A percentile compares a stretch with the other conserved stretches of the same genome.
phyloP scores from a whole-genome alignment of 1,284 basidiomycete genomes.

The Irpex sp. region DNA sequence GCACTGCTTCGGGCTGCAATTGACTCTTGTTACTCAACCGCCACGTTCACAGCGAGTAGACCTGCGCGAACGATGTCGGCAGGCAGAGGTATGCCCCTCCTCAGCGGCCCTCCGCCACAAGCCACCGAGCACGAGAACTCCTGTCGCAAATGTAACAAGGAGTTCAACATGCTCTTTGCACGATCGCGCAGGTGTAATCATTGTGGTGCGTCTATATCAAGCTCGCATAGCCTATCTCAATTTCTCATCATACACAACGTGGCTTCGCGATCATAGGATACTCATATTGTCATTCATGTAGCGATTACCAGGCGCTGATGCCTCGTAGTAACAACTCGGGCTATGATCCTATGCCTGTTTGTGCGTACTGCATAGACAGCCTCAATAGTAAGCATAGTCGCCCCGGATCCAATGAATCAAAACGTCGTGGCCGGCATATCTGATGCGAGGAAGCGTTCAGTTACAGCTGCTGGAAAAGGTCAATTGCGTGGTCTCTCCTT shows the following conservation, averaged over 20 bases:
- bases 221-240: neutral
- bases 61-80: neutral
- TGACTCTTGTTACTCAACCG: neutral
- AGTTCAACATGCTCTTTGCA: constrained; percentile 66
- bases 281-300: constrained; percentile 65
- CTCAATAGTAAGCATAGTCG: constrained; percentile 45
- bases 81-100: constrained; percentile 55
- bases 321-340: constrained; percentile 48
- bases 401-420: neutral
- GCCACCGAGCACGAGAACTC: constrained; percentile 36
- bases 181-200: constrained; percentile 68
- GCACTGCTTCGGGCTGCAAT: neutral
- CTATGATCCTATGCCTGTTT: constrained; percentile 62
- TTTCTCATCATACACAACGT: constrained; percentile 5
- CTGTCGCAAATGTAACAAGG: constrained; percentile 72
- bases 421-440: neutral
- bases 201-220: constrained; percentile 50
- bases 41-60: neutral
- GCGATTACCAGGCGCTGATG: constrained; percentile 73
- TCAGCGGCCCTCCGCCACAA: constrained; percentile 53
- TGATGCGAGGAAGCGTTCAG: constrained; percentile 31
- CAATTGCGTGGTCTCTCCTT: constrained; percentile 53
- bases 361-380: constrained; percentile 68
- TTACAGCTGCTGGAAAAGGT: constrained; percentile 59
- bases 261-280: constrained; percentile 43